Base-by-base conservation (phyloP, 352 stramenopile genomes). In the Phytopythium vexans region DNA sequence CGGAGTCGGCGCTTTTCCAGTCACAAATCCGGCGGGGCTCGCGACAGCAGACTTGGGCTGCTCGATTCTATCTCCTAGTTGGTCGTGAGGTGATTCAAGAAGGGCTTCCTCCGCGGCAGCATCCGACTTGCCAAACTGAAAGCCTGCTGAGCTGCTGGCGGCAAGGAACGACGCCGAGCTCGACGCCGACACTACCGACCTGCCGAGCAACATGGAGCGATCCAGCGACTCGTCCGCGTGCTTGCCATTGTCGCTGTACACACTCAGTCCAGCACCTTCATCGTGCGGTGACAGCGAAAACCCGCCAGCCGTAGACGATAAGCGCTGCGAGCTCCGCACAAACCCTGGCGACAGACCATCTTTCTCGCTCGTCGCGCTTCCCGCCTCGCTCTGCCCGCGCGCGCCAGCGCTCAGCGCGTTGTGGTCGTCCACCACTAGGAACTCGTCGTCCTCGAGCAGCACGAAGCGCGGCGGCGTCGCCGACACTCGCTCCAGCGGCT, bases 401-500 rank as follows among this genome's bases (percentile, higher is more conserved):
- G 21, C 21, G 21, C 21, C 21, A 27, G 9, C 31, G 10, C 32
- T 8, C 10, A 8, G 16, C 3, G 8, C 7, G 8, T 8, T 38
- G 1, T 60, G 44, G 36, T 56, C 7, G 35, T 43, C 47, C 31
- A 67, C 61, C 0, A 72, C 51, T 16, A 82, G 49, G 41, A 90
- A 45, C 27, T 85, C 70, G 14, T 74, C 68, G 27, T 87, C 77
- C 12, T 82, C 63, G 31, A 90, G 48, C 15, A 90, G 55, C 47
- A 86, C 76, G 48, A 90, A 90, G 9, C 75, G 74, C 46, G 79
- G 79, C 16, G 53, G 66, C 55, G 42, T 64, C 39, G 49, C 34
- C 46, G 46, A 33, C 33, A n/a, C 14, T 34, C 36, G 64, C 59
- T 15, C 62, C 66, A 27, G 21, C 21, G 21, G 21, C 27, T 62